Evolutionary conservation across 106 monocot species (phyloP).

Genomic region (Amphibolis antarctica): DNA sequence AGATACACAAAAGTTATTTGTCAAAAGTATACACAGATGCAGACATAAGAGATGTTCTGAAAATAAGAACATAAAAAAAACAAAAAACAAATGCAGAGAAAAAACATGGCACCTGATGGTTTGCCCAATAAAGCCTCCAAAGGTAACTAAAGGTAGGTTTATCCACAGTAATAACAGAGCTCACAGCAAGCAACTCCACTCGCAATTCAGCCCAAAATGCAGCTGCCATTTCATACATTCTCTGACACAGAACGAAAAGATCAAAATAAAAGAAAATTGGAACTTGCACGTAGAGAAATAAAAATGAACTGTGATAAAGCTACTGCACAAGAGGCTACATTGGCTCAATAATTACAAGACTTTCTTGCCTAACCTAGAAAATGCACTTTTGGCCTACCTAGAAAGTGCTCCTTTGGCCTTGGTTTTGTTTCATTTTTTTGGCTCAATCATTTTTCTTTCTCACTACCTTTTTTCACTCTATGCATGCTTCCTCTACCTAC

Average conservation of each 20-base stretch:
- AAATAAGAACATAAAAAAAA: background rate
- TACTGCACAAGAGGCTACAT: too few relatives aligned
- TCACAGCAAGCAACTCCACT: conserved; percentile 72
- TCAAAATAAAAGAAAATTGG: background rate
- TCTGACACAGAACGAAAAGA: conserved; percentile 22
- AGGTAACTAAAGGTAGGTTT: conserved; percentile 63
- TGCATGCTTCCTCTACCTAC: too few relatives aligned
- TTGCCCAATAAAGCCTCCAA: conserved; percentile 96
- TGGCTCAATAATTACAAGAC: too few relatives aligned
- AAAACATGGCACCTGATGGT: conserved; percentile 57
- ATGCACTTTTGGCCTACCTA: too few relatives aligned
- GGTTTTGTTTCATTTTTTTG: too few relatives aligned
- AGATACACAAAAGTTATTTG: too few relatives aligned
- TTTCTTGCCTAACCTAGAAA: too few relatives aligned
- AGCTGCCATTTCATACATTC: conserved; percentile 82
- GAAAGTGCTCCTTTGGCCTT: too few relatives aligned
- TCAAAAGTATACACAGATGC: too few relatives aligned
- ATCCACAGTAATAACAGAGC: conserved; percentile 59
- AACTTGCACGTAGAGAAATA: background rate
- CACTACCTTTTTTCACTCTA: too few relatives aligned
- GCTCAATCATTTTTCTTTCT: too few relatives aligned
- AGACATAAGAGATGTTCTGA: background rate
- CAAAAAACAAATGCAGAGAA: background rate
- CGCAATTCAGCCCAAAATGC: conserved; percentile 97
- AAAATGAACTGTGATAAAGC: background rate